These are phyloP conservation scores for Colletotrichum sansevieriae DNA, from an alignment of 2,329 filamentous ascomycete species.

Conservation along the genomic window DNA sequence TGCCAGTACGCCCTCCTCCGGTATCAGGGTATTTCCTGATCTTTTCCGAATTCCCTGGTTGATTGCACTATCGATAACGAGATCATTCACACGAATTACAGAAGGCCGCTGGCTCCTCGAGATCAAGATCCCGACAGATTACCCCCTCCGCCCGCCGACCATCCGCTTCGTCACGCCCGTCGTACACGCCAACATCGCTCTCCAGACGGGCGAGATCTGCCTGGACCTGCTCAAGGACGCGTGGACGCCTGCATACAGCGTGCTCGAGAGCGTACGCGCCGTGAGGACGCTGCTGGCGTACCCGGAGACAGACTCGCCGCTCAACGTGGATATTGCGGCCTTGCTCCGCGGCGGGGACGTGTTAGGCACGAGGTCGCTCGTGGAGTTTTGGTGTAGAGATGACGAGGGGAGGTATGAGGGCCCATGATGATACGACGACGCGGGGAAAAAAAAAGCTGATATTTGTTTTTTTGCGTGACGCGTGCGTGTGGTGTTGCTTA, in stretches of 20 bases:
- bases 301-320: constrained; percentile 79
- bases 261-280: constrained; percentile 79
- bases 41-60: too few species aligned
- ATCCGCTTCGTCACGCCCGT: constrained; percentile 87
- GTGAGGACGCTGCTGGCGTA: constrained; percentile 77
- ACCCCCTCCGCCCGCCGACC: constrained; percentile 82
- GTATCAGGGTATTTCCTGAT: too few species aligned
- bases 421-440: constrained; percentile 43
- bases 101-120: constrained; percentile 85
- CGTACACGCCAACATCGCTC: constrained; percentile 83
- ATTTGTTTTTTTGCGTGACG: too few species aligned
- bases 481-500: not conserved
- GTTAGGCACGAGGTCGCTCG: constrained; percentile 76
- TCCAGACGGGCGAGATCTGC: constrained; percentile 88
- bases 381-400: constrained; percentile 75
- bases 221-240: constrained; percentile 84
- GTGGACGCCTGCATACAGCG: constrained; percentile 89
- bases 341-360: constrained; percentile 76
- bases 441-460: too few species aligned
- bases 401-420: constrained; percentile 63
- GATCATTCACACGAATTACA: constrained; percentile 45
- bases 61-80: not conserved
- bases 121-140: constrained; percentile 81
- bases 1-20: too few species aligned
- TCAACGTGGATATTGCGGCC: constrained; percentile 84